Percentiles rank a stretch among this genome's conserved stretches.
These are phyloP conservation scores for Datura wrightii DNA, from an alignment of 257 asterid species.

Conservation along the genomic window DNA sequence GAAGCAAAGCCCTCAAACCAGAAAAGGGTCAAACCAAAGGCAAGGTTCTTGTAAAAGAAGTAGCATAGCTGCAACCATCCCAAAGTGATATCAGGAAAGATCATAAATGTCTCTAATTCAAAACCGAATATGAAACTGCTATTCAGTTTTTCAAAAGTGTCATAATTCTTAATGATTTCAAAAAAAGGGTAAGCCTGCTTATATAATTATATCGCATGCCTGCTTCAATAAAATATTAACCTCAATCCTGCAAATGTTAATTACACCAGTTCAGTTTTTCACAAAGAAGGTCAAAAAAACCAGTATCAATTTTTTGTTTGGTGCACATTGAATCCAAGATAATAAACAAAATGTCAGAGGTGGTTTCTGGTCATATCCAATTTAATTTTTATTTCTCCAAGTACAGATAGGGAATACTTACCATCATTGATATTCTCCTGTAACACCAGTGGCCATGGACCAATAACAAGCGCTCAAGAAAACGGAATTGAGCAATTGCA, in stretches of 20 bases:
- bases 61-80: conserved; percentile 78
- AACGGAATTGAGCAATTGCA: conserved; percentile 88
- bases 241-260: conserved; percentile 26
- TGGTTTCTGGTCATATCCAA: conserved; percentile 8
- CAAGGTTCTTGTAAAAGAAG: conserved; percentile 93
- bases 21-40: conserved; percentile 94
- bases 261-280: not conserved
- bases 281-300: not conserved
- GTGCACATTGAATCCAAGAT: not conserved
- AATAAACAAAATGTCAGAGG: not conserved
- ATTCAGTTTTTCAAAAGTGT: not conserved
- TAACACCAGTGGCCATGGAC: conserved; percentile 99
- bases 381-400: not conserved
- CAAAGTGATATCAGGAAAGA: conserved; percentile 24
- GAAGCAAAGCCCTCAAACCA: conserved; percentile 94
- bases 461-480: conserved; percentile 86
- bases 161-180: not conserved
- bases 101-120: conserved; percentile 12
- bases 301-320: not conserved
- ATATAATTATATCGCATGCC: not conserved
- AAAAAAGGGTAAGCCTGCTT: not conserved
- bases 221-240: not conserved
- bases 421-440: conserved; percentile 96
- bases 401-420: conserved; percentile 36
- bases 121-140: not conserved